A percentile compares a stretch with the other conserved stretches of the same genome.
Conservation (phyloP, 345 rosid species). For the Odontarrhena argentea region DNA sequence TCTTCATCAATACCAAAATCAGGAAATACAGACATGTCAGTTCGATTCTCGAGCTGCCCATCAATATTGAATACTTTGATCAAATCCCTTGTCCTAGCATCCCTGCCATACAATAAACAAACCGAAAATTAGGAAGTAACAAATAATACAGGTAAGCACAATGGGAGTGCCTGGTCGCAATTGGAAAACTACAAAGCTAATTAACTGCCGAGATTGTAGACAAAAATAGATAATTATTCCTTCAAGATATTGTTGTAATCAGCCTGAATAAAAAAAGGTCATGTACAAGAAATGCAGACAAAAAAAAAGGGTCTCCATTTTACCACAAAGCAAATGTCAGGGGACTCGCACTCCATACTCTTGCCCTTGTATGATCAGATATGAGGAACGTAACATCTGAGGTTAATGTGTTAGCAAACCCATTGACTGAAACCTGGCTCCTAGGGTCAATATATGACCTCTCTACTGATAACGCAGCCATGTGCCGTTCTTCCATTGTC, state of each 20-base stretch:
- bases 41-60: constrained; percentile 81
- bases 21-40: constrained; percentile 56
- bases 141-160: neutral
- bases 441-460: constrained; percentile 80
- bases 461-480: constrained; percentile 70
- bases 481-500: constrained; percentile 58
- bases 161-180: constrained; percentile 8
- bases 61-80: constrained; percentile 81
- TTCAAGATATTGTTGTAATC: constrained; percentile 6
- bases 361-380: constrained; percentile 72
- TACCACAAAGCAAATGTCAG: constrained; percentile 81
- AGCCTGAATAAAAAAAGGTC: neutral
- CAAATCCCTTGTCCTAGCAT: constrained; percentile 82
- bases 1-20: constrained; percentile 72
- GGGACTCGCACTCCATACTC: constrained; percentile 82
- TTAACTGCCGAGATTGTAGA: neutral
- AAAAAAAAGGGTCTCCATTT: constrained; percentile 26
- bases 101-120: constrained; percentile 54
- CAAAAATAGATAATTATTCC: neutral
- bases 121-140: constrained; percentile 8
- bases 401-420: constrained; percentile 60
- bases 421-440: constrained; percentile 64
- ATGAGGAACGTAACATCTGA: constrained; percentile 75
- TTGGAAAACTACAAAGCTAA: constrained; percentile 4
- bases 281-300: constrained; percentile 5